These are phyloP conservation scores for Mucor indicus DNA, from an alignment of 371 early-diverging fungal genomes.

Conservation along the genomic window DNA sequence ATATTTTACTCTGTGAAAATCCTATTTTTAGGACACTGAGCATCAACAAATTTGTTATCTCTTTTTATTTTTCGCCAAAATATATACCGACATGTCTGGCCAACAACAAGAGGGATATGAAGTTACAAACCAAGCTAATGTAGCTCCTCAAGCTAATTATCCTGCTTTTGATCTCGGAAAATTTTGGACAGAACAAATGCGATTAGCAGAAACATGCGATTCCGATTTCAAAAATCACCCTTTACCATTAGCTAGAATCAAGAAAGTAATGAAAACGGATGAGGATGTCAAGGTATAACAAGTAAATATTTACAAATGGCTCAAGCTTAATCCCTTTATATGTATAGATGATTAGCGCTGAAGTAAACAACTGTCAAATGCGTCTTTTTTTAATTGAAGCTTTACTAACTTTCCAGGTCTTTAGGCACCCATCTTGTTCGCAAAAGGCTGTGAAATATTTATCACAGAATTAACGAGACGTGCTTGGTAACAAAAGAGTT, in stretches of 20 bases:
- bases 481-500: conserved; percentile 92
- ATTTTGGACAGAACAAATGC: conserved; percentile 49
- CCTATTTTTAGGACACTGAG: no score
- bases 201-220: conserved; percentile 33
- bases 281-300: conserved; percentile 87
- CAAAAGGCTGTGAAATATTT: conserved; percentile 97
- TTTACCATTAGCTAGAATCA: conserved; percentile 98
- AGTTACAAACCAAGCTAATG: no score
- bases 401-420: neutral
- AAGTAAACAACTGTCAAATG: conserved; percentile 12
- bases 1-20: no score
- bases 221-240: conserved; percentile 90
- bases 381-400: neutral
- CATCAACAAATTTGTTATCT: no score
- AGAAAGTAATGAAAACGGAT: conserved; percentile 99
- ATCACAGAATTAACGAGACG: conserved; percentile 94
- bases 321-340: neutral
- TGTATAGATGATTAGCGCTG: conserved; percentile 38
- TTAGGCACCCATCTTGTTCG: conserved; percentile 93
- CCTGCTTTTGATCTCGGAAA: conserved; percentile 46
- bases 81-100: no score
- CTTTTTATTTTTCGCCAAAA: no score
- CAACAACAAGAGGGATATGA: no score
- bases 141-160: conserved; percentile 18
- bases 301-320: neutral